Conservation (phyloP, 2,329 filamentous ascomycete genomes). For the Beauveria varroae region DNA sequence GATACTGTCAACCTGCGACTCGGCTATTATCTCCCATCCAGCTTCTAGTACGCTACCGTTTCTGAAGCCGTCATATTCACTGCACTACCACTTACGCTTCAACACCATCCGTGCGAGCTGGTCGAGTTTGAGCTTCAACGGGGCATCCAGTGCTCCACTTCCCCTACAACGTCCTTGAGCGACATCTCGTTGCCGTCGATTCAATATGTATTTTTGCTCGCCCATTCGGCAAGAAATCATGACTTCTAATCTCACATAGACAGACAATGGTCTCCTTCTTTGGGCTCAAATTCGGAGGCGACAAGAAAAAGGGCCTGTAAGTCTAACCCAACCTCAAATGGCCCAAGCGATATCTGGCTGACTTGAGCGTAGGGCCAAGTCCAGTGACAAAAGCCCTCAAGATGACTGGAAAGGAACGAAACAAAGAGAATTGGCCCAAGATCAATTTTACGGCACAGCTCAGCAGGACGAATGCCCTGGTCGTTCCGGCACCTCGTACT, state of each 20-base stretch:
- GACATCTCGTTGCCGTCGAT: neutral
- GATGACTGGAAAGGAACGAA: neutral
- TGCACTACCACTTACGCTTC: neutral
- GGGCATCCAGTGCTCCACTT: neutral
- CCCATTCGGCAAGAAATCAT: neutral
- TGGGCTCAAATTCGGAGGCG: constrained; percentile 46
- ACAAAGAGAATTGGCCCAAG: constrained; percentile 18
- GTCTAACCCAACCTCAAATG: constrained; percentile 10
- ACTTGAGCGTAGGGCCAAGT: constrained; percentile 18
- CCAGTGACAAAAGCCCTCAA: constrained; percentile 23
- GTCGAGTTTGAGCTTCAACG: neutral
- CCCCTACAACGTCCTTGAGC: neutral
- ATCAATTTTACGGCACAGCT: constrained; percentile 30
- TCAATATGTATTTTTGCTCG: neutral
- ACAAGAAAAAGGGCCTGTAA: constrained; percentile 50
- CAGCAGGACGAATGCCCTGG: constrained; percentile 26
- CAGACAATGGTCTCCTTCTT: constrained; percentile 51
- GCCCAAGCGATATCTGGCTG: too few relatives aligned
- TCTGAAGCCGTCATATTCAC: neutral
- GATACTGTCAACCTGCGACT: neutral
- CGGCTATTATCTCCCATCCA: neutral
- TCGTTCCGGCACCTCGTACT: constrained; percentile 35
- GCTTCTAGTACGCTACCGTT: neutral
- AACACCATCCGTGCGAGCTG: neutral
- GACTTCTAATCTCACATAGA: constrained; percentile 6